Evolutionary conservation across 371 early-diverging fungal species (phyloP).

Genomic region (Mortierella sp.): DNA sequence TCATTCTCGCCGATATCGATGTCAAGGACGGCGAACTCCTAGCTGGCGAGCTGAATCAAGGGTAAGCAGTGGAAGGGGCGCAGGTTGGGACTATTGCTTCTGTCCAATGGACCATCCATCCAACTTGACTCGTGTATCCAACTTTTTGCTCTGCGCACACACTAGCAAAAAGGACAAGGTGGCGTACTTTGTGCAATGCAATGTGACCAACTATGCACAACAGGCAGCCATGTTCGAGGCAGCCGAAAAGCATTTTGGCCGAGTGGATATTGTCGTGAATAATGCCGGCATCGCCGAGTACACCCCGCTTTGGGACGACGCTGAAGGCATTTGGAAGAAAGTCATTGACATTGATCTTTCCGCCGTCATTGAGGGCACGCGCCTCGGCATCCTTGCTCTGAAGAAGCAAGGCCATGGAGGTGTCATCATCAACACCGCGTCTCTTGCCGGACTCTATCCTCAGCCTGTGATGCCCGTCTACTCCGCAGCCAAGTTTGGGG

Average conservation of each 20-base stretch:
- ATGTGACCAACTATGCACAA: conserved; percentile 65
- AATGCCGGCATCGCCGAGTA: conserved; percentile 73
- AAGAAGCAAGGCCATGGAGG: conserved; percentile 61
- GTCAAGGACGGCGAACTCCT: conserved; percentile 30
- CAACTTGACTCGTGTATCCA: too few species aligned
- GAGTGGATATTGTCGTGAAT: conserved; percentile 70
- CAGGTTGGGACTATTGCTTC: too few species aligned
- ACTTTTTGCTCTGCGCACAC: too few species aligned
- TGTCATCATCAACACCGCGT: conserved; percentile 82
- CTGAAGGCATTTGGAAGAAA: conserved; percentile 56
- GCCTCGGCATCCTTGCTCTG: conserved; percentile 74
- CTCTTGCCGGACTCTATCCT: conserved; percentile 80
- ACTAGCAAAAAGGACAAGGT: conserved; percentile 27
- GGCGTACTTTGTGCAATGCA: conserved; percentile 59
- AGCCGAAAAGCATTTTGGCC: conserved; percentile 57
- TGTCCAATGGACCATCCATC: too few species aligned
- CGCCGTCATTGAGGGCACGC: conserved; percentile 71
- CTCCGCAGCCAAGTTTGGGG: conserved; percentile 83
- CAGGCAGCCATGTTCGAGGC: conserved; percentile 57
- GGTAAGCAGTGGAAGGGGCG: conserved; percentile 15
- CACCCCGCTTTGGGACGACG: conserved; percentile 52
- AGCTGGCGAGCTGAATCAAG: conserved; percentile 27
- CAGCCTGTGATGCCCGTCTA: conserved; percentile 77
- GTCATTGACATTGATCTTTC: conserved; percentile 73
- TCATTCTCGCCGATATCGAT: conserved; percentile 41